Conservation (phyloP, 2,329 filamentous ascomycete species). For the Decorospora gaudefroyi region DNA sequence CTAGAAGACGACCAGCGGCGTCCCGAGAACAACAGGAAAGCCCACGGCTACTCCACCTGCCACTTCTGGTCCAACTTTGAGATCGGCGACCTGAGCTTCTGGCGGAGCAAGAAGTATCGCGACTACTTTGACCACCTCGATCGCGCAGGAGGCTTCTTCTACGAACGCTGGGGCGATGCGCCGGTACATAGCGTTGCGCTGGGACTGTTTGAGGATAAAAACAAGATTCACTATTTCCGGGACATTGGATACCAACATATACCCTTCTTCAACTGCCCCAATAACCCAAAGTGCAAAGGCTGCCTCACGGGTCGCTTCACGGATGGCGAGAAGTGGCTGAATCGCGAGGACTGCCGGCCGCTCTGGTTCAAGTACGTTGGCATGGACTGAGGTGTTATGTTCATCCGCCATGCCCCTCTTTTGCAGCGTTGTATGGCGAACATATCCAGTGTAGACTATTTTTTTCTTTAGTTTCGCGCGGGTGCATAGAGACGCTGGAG, state of each 20-base stretch:
- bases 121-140: conserved; percentile 97
- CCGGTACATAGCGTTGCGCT: conserved; percentile 94
- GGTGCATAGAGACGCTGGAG: too few species aligned
- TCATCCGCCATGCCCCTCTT: too few species aligned
- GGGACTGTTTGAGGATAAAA: conserved; percentile 87
- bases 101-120: conserved; percentile 85
- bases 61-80: conserved; percentile 99
- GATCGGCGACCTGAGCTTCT: conserved; percentile 90
- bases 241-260: conserved; percentile 99
- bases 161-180: conserved; percentile 97
- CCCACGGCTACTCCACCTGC: conserved; percentile 94
- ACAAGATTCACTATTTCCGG: conserved; percentile 96
- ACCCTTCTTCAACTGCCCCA: conserved; percentile 98
- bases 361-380: conserved; percentile 97
- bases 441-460: too few species aligned
- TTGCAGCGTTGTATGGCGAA: too few species aligned
- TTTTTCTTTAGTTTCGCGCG: too few species aligned
- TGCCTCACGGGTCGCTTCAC: conserved; percentile 87
- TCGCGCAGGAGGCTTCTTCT: conserved; percentile 94
- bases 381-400: conserved; percentile 60
- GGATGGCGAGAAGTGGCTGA: conserved; percentile 81
- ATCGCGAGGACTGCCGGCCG: conserved; percentile 89
- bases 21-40: conserved; percentile 77
- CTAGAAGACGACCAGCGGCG: conserved; percentile 76
- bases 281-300: conserved; percentile 88